phyloP scores from a whole-genome alignment of 108 stramenopile species.

The Seminavis robusta region DNA sequence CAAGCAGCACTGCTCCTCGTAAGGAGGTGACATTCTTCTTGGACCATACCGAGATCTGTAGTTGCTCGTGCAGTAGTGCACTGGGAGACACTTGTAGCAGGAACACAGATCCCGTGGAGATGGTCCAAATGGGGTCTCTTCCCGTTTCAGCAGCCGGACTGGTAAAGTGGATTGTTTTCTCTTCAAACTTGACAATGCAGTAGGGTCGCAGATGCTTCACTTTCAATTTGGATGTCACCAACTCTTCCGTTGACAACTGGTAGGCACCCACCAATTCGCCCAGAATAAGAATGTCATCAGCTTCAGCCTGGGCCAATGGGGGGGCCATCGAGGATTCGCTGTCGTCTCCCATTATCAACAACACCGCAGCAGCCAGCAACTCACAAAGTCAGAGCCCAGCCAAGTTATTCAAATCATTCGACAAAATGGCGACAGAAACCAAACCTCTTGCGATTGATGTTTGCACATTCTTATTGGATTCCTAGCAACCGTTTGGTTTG shows the following conservation, averaged over 20 bases:
- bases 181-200: slow-evolving; percentile 23
- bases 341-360: no score
- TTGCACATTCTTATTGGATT: no score
- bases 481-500: no score
- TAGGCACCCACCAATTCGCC: slow-evolving; percentile 50
- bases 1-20: neutral
- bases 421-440: no score
- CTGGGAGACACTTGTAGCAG: slow-evolving; percentile 29
- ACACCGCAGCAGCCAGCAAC: no score
- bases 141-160: slow-evolving; percentile 17
- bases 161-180: slow-evolving; percentile 30
- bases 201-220: slow-evolving; percentile 18
- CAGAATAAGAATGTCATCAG: slow-evolving; percentile 23
- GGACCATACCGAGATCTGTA: slow-evolving; percentile 32
- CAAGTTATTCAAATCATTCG: no score
- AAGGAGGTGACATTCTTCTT: neutral
- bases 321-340: no score
- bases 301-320: no score
- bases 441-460: no score
- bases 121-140: slow-evolving; percentile 60
- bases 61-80: no score
- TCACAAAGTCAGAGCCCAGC: no score
- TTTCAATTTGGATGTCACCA: neutral
- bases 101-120: slow-evolving; percentile 48
- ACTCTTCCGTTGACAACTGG: slow-evolving; percentile 4